phyloP scores from a whole-genome alignment of 768 basidiomycete species.

The Macrocybe gigantea region DNA sequence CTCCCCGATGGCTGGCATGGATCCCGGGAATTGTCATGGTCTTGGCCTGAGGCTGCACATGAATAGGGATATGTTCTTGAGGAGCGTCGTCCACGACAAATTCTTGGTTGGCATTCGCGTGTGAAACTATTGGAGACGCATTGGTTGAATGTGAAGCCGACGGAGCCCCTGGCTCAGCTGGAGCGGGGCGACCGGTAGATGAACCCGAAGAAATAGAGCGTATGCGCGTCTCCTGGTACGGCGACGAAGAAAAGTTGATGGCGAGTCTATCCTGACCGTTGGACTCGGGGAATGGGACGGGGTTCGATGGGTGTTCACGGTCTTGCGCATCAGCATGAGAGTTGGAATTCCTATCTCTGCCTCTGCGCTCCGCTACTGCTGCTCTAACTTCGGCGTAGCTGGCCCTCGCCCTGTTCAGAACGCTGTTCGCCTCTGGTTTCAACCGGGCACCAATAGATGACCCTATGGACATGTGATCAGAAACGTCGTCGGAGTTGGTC shows the following conservation, averaged over 20 bases:
- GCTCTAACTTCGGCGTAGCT: slow-evolving; percentile 74
- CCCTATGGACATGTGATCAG: slow-evolving; percentile 34
- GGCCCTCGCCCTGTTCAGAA: slow-evolving; percentile 36
- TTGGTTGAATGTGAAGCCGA: background rate
- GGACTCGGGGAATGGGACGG: slow-evolving; percentile 14
- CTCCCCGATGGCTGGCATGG: slow-evolving; percentile 78
- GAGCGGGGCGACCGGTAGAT: slow-evolving; percentile 7
- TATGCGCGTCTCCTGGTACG: slow-evolving; percentile 11
- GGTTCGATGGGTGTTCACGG: slow-evolving; percentile 14
- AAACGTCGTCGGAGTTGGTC: slow-evolving; percentile 30
- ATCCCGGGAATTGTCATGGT: slow-evolving; percentile 88
- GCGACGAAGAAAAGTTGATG: slow-evolving; percentile 13
- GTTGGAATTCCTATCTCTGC: slow-evolving; percentile 30
- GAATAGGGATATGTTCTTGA: slow-evolving; percentile 42
- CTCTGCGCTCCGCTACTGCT: slow-evolving; percentile 64
- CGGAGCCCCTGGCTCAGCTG: slow-evolving; percentile 4
- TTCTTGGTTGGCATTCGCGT: slow-evolving; percentile 29
- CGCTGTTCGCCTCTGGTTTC: slow-evolving; percentile 23
- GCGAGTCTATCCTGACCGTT: slow-evolving; percentile 8
- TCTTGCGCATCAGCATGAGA: slow-evolving; percentile 14
- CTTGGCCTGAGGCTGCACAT: slow-evolving; percentile 72
- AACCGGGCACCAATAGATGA: slow-evolving; percentile 27
- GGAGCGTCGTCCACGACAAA: slow-evolving; percentile 26
- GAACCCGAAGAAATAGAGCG: slow-evolving; percentile 16
- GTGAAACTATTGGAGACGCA: slow-evolving; percentile 5